A percentile compares a stretch with the other conserved stretches of the same genome.
phyloP scores from a whole-genome alignment of 2,329 filamentous ascomycete genomes.

The Colletotrichum zoysiae region DNA sequence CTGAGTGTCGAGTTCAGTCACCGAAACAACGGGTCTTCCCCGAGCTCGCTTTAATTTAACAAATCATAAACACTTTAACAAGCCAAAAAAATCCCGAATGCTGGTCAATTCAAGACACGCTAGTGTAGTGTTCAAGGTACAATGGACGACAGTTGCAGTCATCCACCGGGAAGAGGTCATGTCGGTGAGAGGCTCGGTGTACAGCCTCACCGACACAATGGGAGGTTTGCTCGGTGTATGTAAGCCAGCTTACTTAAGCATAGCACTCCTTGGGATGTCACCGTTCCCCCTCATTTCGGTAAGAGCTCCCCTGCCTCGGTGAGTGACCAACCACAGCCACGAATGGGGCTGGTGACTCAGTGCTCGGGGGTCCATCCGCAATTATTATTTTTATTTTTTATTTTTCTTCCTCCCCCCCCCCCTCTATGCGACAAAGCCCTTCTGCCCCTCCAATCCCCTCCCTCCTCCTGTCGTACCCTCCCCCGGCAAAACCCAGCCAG shows the following conservation, averaged over 20 bases:
- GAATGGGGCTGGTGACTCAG: conserved; percentile 31
- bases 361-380: conserved; percentile 13
- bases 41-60: too few relatives aligned
- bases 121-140: not conserved
- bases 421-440: conserved; percentile 21
- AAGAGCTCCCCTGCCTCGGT: not conserved
- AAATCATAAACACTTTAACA: not conserved
- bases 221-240: not conserved
- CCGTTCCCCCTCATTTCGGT: conserved; percentile 29
- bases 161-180: not conserved
- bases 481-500: conserved; percentile 12
- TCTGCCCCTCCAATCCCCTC: not conserved
- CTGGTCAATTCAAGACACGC: not conserved
- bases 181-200: not conserved
- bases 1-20: not conserved
- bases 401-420: too few relatives aligned
- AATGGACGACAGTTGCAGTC: not conserved
- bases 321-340: not conserved
- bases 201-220: conserved; percentile 8
- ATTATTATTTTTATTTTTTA: conserved; percentile 19
- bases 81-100: not conserved
- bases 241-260: not conserved
- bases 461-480: not conserved
- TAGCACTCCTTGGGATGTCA: conserved; percentile 15
- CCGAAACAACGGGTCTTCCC: not conserved